Evolutionary conservation across 2,329 filamentous ascomycete species (phyloP), one percentile per base, ranked within the genome.

Genomic region (Neocucurbitaria cava): DNA sequence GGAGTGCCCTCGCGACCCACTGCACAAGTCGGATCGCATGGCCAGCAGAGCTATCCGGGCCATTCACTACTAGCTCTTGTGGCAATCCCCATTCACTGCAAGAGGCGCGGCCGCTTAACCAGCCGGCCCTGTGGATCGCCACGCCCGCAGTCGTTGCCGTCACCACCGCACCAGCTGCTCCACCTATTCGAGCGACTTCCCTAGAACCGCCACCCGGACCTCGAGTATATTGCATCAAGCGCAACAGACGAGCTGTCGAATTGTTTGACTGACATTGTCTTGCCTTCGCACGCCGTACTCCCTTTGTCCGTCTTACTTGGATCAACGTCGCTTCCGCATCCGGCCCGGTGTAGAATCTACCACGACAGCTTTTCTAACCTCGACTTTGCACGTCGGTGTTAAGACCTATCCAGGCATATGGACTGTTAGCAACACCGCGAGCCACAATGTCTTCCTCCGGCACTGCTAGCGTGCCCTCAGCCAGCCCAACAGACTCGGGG

Each of bases 61-160:
- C 47, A 56, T 43, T 39, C 58, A 59, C 59, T 59, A 54, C 63
- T 49, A 58, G 50, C 49, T 35, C 42, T 58, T 49, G 61, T 64
- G 50, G 54, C 53, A 52, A 55, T 46, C 51, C 45, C 41, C 57
- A 50, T 44, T 58, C 59, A 52, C 57, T 35, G 38, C 46, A 40
- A 55, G 54, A 38, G 42, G 33, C 54, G 44, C 58, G 47, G 47
- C 55, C 46, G 52, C 40, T 48, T 56, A 35, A 41, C 46, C 40
- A 53, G 48, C 52, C 59, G 49, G 52, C 52, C 54, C 54, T 47
- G 64, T 61, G 53, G 44, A 41, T 70, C 60, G 65, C 66, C 68
- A 66, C 67, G 51, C 31, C 50, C 56, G 53, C 56, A 62, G 49
- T 68, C 63, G 58, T 64, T 52, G 54, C 68, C 65, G 57, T 68